Conservation (phyloP, 2,329 filamentous ascomycete species). For the Ampelomyces quisqualis region DNA sequence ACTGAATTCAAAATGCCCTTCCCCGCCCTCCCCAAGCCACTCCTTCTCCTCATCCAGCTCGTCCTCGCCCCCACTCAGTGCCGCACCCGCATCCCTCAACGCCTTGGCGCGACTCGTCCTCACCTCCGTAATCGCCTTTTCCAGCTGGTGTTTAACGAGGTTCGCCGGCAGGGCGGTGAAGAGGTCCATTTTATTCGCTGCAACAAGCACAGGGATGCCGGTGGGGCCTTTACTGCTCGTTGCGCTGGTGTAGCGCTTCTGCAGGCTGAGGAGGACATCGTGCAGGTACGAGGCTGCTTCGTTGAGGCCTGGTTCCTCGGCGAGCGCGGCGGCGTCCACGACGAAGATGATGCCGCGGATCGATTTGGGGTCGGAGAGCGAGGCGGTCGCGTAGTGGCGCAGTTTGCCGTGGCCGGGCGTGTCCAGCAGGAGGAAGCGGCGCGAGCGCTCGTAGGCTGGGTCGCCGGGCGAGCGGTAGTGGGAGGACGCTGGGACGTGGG, state of each 20-base stretch:
- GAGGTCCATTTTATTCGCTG: slow-evolving; percentile 92
- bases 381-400: slow-evolving; percentile 65
- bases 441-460: slow-evolving; percentile 54
- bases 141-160: slow-evolving; percentile 72
- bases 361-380: slow-evolving; percentile 49
- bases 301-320: slow-evolving; percentile 55
- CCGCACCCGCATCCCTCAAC: slow-evolving; percentile 77
- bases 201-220: slow-evolving; percentile 74
- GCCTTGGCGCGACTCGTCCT: slow-evolving; percentile 74
- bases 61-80: slow-evolving; percentile 56
- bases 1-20: slow-evolving; percentile 73
- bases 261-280: slow-evolving; percentile 79
- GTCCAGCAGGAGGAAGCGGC: slow-evolving; percentile 77
- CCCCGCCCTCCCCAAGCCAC: slow-evolving; percentile 80
- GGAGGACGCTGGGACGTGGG: slow-evolving; percentile 59
- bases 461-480: slow-evolving; percentile 68
- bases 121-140: slow-evolving; percentile 78
- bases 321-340: slow-evolving; percentile 70
- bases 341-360: slow-evolving; percentile 79
- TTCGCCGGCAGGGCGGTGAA: slow-evolving; percentile 85
- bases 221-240: slow-evolving; percentile 60
- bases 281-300: slow-evolving; percentile 83
- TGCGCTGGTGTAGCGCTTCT: slow-evolving; percentile 64
- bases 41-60: slow-evolving; percentile 67
- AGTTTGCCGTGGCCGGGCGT: slow-evolving; percentile 96